These are phyloP conservation scores for Lumnitzera littorea DNA, from an alignment of 345 rosid species.

Conservation along the genomic window DNA sequence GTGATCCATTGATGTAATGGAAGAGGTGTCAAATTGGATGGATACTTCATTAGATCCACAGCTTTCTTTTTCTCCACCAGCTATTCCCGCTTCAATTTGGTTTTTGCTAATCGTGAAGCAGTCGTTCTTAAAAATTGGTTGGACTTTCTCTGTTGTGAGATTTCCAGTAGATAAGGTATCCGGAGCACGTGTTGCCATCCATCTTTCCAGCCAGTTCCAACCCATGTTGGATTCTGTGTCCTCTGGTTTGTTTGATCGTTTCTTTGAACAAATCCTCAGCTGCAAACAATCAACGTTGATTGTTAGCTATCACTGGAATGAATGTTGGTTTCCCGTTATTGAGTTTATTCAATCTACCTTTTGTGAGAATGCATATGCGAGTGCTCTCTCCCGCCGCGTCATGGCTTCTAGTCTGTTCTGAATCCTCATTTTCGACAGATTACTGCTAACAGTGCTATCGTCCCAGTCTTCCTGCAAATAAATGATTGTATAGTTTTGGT, in stretches of 20 bases:
- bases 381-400: slow-evolving; percentile 75
- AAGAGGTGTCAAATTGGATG: slow-evolving; percentile 35
- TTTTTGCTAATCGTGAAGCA: slow-evolving; percentile 10
- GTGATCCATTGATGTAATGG: slow-evolving; percentile 17
- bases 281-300: slow-evolving; percentile 8
- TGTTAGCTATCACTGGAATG: too few species aligned
- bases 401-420: slow-evolving; percentile 65
- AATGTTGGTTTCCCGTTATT: neutral
- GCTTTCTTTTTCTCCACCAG: slow-evolving; percentile 70
- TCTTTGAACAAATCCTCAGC: slow-evolving; percentile 71
- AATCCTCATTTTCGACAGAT: slow-evolving; percentile 49
- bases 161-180: slow-evolving; percentile 32
- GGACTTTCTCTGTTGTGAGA: slow-evolving; percentile 18
- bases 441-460: slow-evolving; percentile 82
- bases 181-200: slow-evolving; percentile 82
- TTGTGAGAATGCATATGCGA: slow-evolving; percentile 87
- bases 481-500: slow-evolving; percentile 6
- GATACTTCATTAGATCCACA: slow-evolving; percentile 80
- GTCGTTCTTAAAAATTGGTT: slow-evolving; percentile 16
- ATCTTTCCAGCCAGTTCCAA: slow-evolving; percentile 84
- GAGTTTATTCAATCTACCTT: slow-evolving; percentile 42
- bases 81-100: neutral
- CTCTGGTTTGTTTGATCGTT: slow-evolving; percentile 31
- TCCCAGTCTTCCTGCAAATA: slow-evolving; percentile 78
- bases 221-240: slow-evolving; percentile 44